phyloP scores from a whole-genome alignment of 345 rosid genomes.

The Anastatica hierochuntica region DNA sequence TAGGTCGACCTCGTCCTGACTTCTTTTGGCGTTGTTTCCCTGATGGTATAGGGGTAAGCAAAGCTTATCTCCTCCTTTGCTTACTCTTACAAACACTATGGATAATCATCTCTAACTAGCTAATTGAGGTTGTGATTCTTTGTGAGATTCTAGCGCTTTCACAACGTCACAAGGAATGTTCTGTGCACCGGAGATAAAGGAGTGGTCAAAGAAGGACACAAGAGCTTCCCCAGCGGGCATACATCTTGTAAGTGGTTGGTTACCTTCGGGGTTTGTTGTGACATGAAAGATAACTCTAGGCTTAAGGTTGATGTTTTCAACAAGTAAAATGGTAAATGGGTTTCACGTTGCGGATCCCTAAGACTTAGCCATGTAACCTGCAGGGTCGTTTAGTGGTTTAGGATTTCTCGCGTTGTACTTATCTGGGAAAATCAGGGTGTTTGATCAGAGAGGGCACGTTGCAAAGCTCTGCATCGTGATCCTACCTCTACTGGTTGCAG shows the following conservation, averaged over 20 bases:
- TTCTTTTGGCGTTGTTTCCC: slow-evolving; percentile 98
- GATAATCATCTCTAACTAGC: neutral
- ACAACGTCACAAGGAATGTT: slow-evolving; percentile 50
- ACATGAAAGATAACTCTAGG: neutral
- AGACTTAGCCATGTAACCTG: slow-evolving; percentile 27
- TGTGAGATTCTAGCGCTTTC: slow-evolving; percentile 35
- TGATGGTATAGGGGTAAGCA: slow-evolving; percentile 74
- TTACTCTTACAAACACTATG: neutral
- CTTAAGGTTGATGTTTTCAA: no score
- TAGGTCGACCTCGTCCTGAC: slow-evolving; percentile 94
- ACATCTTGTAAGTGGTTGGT: slow-evolving; percentile 73
- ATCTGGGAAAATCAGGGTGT: slow-evolving; percentile 67
- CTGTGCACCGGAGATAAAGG: slow-evolving; percentile 59
- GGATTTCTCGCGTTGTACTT: slow-evolving; percentile 63
- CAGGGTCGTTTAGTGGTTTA: slow-evolving; percentile 94
- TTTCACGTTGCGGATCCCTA: no score
- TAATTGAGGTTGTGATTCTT: neutral
- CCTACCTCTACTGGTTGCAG: slow-evolving; percentile 64
- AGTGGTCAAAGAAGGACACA: slow-evolving; percentile 84
- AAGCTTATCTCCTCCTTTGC: no score
- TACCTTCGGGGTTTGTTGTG: neutral
- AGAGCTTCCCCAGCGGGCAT: slow-evolving; percentile 96
- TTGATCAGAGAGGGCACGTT: slow-evolving; percentile 77
- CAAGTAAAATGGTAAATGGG: no score
- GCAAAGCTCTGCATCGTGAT: slow-evolving; percentile 79